Evolutionary conservation across 1,284 basidiomycete genomes (phyloP).

Genomic region (Austropuccinia psidii): DNA sequence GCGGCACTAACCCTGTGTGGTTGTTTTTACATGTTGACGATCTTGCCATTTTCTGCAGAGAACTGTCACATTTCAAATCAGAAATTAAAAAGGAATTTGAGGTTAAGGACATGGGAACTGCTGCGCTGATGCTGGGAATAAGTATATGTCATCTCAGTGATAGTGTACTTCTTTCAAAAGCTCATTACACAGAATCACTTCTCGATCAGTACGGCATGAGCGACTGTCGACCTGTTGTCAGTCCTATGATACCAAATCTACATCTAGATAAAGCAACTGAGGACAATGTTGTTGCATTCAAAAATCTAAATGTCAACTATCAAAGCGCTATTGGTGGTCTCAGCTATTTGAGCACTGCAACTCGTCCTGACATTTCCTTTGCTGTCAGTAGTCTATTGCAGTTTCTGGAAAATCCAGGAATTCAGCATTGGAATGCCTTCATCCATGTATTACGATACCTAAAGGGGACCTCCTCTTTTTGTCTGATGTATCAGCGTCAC

Average conservation of each 20-base stretch:
- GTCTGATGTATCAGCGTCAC: neutral
- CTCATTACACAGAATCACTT: neutral
- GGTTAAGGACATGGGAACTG: neutral
- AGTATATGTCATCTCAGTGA: neutral
- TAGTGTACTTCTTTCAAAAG: neutral
- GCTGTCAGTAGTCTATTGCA: neutral
- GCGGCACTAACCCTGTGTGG: neutral
- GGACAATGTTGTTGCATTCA: neutral
- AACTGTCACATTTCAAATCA: neutral
- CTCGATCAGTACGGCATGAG: neutral
- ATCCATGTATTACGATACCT: neutral
- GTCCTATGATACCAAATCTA: neutral
- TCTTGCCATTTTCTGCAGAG: neutral
- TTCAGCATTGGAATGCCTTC: neutral
- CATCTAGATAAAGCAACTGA: neutral
- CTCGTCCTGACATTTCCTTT: slow-evolving; percentile 2
- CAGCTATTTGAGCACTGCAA: neutral
- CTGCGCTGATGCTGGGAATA: neutral
- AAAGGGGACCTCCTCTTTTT: neutral
- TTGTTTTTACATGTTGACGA: neutral
- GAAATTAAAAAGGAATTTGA: neutral
- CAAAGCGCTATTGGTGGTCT: neutral
- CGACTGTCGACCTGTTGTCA: neutral
- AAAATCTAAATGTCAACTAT: neutral
- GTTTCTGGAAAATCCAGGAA: neutral